Evolutionary conservation across 371 early-diverging fungal species (phyloP).

Genomic region (Apophysomyces ossiformis): DNA sequence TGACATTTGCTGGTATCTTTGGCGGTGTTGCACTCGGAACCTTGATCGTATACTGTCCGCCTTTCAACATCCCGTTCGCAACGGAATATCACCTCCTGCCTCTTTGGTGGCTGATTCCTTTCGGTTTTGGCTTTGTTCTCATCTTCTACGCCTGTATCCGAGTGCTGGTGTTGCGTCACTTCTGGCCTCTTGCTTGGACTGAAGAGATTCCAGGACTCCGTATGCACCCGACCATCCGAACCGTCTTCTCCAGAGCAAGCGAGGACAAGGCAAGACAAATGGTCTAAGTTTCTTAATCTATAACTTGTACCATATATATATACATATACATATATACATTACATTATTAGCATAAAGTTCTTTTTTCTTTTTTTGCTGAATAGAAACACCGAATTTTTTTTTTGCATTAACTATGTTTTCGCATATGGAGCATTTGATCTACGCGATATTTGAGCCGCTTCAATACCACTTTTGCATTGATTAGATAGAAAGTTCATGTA

Average conservation of each 20-base stretch:
- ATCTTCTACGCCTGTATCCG: conserved; percentile 76
- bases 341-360: no score
- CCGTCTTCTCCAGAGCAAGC: conserved; percentile 12
- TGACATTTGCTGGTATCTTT: conserved; percentile 68
- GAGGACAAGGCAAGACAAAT: background rate
- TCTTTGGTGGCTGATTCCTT: conserved; percentile 78
- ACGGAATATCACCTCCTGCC: conserved; percentile 66
- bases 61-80: conserved; percentile 75
- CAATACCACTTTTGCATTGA: no score
- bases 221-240: conserved; percentile 63
- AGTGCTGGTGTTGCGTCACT: conserved; percentile 57
- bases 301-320: background rate
- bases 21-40: conserved; percentile 66
- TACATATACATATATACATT: background rate
- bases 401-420: no score
- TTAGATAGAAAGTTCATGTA: no score
- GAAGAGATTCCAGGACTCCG: conserved; percentile 80
- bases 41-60: conserved; percentile 83
- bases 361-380: no score
- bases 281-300: background rate
- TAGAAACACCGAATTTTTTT: no score
- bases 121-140: conserved; percentile 78
- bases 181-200: conserved; percentile 66
- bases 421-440: no score
- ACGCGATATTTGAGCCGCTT: no score